phyloP scores from a whole-genome alignment of 163 green algal species.

The Scenedesmus sp. region DNA sequence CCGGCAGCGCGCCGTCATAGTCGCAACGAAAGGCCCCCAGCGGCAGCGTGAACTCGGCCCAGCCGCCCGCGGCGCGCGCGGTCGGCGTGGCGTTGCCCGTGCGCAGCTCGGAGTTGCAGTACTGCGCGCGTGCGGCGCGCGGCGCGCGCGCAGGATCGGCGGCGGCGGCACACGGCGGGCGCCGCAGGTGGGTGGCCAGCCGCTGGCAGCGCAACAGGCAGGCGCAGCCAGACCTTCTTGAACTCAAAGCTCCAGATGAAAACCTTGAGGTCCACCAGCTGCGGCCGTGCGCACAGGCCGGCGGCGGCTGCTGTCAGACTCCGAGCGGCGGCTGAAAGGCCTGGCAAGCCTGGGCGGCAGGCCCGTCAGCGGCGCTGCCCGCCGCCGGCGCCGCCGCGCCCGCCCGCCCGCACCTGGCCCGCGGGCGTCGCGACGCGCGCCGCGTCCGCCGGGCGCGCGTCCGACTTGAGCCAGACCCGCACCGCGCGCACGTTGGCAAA shows the following conservation, averaged over 20 bases:
- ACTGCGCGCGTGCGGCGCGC: too few relatives aligned
- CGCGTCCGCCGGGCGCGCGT: neutral
- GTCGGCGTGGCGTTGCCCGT: neutral
- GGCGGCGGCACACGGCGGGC: too few relatives aligned
- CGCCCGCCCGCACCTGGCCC: neutral
- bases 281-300: neutral
- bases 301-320: too few relatives aligned
- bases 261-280: conserved; percentile 27
- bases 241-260: conserved; percentile 35
- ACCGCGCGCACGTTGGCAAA: neutral
- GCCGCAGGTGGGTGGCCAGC: too few relatives aligned
- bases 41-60: conserved; percentile 7
- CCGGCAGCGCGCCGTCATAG: neutral
- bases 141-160: too few relatives aligned
- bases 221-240: conserved; percentile 39
- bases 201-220: too few relatives aligned
- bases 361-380: too few relatives aligned
- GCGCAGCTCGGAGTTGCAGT: conserved; percentile 12
- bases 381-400: neutral
- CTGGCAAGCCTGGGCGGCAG: neutral
- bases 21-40: conserved; percentile 19
- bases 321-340: neutral
- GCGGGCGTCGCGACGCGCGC: neutral
- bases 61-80: conserved; percentile 1
- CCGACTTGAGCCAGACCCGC: conserved; percentile 2